These are phyloP conservation scores for Fusarium napiforme DNA, from an alignment of 2,329 filamentous ascomycete species.

Conservation along the genomic window DNA sequence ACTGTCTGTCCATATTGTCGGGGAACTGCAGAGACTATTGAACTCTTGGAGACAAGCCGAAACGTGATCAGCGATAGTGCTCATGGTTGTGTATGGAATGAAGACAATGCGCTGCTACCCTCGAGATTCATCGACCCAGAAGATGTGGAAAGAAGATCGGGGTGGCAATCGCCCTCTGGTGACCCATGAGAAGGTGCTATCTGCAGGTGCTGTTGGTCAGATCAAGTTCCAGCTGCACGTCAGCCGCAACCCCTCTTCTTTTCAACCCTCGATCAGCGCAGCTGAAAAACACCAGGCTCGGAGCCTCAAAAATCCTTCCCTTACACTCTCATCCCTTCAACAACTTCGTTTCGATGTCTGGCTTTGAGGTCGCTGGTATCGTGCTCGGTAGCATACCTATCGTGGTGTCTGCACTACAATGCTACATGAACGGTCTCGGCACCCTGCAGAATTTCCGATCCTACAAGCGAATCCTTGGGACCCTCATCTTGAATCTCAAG, in stretches of 20 bases:
- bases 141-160: rapidly evolving
- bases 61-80: neutral
- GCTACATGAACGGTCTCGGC: neutral
- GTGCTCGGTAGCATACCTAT: neutral
- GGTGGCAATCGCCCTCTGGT: rapidly evolving
- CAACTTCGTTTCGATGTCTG: neutral
- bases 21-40: neutral
- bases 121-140: rapidly evolving
- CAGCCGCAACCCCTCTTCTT: slow-evolving; percentile 7
- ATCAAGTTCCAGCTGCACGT: neutral
- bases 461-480: neutral
- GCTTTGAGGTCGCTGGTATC: neutral
- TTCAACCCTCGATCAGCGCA: neutral
- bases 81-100: neutral
- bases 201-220: neutral
- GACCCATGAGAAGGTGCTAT: rapidly evolving
- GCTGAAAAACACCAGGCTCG: rapidly evolving
- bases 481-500: neutral
- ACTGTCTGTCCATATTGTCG: too few species aligned
- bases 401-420: neutral
- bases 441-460: neutral
- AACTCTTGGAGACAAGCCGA: neutral
- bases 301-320: rapidly evolving
- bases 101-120: too few species aligned
- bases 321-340: rapidly evolving